These are phyloP conservation scores for Tulasnella sp. DNA, from an alignment of 768 basidiomycete species.

Conservation along the genomic window DNA sequence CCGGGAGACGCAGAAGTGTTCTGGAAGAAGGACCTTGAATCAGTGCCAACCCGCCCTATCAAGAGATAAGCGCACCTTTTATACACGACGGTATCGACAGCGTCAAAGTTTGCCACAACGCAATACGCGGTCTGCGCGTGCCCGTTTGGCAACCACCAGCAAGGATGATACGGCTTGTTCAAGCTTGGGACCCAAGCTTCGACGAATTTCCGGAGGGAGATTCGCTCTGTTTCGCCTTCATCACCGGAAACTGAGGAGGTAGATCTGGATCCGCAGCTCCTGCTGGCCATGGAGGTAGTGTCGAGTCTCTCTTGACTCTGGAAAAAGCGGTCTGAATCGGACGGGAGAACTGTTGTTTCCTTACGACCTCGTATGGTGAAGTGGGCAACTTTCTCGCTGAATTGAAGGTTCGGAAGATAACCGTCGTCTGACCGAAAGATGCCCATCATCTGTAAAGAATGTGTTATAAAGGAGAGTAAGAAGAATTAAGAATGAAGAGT, in stretches of 20 bases:
- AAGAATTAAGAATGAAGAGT: neutral
- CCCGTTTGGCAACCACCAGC: conserved; percentile 28
- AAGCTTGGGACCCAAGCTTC: conserved; percentile 19
- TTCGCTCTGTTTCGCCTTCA: neutral
- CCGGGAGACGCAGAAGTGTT: conserved; percentile 28
- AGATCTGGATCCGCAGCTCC: neutral
- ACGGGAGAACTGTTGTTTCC: neutral
- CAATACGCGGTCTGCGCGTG: conserved; percentile 31
- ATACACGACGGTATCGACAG: conserved; percentile 30
- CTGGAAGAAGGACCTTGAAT: conserved; percentile 18
- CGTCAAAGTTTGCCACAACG: conserved; percentile 28
- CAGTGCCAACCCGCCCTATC: neutral
- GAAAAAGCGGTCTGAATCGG: neutral
- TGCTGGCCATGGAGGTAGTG: neutral
- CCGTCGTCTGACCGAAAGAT: neutral
- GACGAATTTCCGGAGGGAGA: conserved; percentile 15
- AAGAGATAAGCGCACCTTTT: conserved; percentile 18
- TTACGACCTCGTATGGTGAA: conserved; percentile 1
- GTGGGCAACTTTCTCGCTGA: neutral
- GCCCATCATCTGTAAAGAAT: neutral
- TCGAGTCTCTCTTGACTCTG: neutral
- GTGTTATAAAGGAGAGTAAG: neutral
- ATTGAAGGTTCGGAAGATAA: neutral
- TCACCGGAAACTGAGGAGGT: neutral
- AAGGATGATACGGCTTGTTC: conserved; percentile 21